These are phyloP conservation scores for Ogataea corticis DNA, from an alignment of 805 yeast species.

Conservation along the genomic window DNA sequence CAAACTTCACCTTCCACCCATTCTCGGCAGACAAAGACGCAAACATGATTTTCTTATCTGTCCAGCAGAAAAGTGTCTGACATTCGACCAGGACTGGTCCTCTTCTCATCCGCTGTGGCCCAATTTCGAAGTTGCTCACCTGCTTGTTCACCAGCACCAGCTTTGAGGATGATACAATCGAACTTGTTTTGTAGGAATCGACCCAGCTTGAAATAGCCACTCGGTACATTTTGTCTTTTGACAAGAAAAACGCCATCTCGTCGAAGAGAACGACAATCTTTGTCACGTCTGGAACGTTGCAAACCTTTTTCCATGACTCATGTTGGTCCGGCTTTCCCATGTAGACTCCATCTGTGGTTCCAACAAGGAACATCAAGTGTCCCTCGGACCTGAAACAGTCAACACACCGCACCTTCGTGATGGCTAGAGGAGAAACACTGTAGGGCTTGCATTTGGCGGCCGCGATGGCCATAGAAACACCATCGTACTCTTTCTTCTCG, in stretches of 20 bases:
- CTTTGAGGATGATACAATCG: slow-evolving; percentile 37
- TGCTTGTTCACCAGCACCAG: slow-evolving; percentile 35
- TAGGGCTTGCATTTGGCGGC: slow-evolving; percentile 16
- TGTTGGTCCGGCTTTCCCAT: slow-evolving; percentile 44
- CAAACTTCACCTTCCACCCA: slow-evolving; percentile 25
- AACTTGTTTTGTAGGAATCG: slow-evolving; percentile 51
- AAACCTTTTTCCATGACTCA: slow-evolving; percentile 57
- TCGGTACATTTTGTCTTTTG: slow-evolving; percentile 59
- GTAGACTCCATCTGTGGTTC: slow-evolving; percentile 64
- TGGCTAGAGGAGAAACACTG: slow-evolving; percentile 16
- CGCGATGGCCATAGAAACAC: slow-evolving; percentile 11
- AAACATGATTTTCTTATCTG: slow-evolving; percentile 46
- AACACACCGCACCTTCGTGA: slow-evolving; percentile 12
- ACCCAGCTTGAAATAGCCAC: slow-evolving; percentile 63
- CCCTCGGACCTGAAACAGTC: slow-evolving; percentile 46
- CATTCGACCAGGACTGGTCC: slow-evolving; percentile 57
- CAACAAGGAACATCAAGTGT: slow-evolving; percentile 52
- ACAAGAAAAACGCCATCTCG: slow-evolving; percentile 56
- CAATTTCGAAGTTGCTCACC: slow-evolving; percentile 64
- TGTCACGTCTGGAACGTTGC: slow-evolving; percentile 51
- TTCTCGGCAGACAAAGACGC: slow-evolving; percentile 29
- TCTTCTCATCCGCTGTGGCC: slow-evolving; percentile 64
- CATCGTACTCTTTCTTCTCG: slow-evolving; percentile 15
- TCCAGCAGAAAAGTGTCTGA: slow-evolving; percentile 52
- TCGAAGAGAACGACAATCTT: slow-evolving; percentile 62